Percentiles rank a stretch among this genome's conserved stretches.
phyloP scores from a whole-genome alignment of 176 grass and related monocot species.

The Oryza glaberrima region DNA sequence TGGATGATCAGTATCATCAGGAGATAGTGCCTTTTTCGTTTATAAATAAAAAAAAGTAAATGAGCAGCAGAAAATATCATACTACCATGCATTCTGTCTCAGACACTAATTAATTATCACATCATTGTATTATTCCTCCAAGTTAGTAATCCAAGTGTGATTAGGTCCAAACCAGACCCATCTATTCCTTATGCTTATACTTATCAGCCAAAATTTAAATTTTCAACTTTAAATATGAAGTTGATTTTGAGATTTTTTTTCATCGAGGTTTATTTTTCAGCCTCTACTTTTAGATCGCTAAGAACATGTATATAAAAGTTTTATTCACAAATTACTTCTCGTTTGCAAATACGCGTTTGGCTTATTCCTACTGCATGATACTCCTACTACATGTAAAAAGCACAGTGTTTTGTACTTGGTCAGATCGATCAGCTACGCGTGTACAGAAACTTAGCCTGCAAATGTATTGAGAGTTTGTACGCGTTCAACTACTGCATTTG shows the following conservation, averaged over 20 bases:
- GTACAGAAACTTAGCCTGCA: not conserved
- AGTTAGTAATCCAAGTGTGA: too few relatives aligned
- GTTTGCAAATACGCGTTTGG: too few relatives aligned
- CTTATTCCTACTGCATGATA: not conserved
- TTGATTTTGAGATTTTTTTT: too few relatives aligned
- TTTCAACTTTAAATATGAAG: too few relatives aligned
- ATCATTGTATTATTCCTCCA: too few relatives aligned
- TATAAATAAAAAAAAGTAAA: not conserved
- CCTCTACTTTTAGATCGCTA: too few relatives aligned
- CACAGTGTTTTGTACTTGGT: not conserved
- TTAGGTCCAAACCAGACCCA: not conserved
- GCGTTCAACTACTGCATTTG: slow-evolving; percentile 23
- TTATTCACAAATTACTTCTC: too few relatives aligned
- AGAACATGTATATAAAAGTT: too few relatives aligned
- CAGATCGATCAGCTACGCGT: too few relatives aligned
- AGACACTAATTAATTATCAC: not conserved
- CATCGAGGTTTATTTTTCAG: too few relatives aligned
- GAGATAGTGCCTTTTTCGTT: not conserved
- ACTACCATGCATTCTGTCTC: not conserved
- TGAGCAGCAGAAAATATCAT: not conserved
- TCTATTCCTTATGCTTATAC: too few relatives aligned
- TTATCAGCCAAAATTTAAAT: too few relatives aligned
- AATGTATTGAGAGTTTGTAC: not conserved
- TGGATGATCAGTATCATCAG: not conserved
- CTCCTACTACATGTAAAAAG: not conserved